Evolutionary conservation across 2,329 filamentous ascomycete genomes (phyloP).

Genomic region (Clonostachys chloroleuca): DNA sequence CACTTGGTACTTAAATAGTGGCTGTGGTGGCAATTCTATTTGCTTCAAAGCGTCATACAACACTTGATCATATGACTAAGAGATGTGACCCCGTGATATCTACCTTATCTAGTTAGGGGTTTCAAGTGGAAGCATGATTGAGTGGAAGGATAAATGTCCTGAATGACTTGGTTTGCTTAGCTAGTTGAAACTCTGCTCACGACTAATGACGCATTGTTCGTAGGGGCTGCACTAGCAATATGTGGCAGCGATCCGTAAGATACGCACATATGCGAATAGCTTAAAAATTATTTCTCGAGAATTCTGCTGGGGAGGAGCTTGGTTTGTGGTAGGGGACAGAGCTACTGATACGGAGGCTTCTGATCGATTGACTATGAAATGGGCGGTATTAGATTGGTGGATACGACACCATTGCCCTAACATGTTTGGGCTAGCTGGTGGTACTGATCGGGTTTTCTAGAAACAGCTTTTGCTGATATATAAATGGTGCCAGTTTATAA

Average conservation of each 20-base stretch:
- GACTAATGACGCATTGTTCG: neutral
- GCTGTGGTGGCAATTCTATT: neutral
- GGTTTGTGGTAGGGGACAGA: too few relatives aligned
- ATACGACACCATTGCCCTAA: neutral
- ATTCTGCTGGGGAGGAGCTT: too few relatives aligned
- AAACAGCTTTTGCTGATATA: neutral
- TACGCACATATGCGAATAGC: neutral
- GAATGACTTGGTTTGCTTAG: neutral
- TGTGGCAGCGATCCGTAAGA: neutral
- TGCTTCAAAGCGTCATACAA: neutral
- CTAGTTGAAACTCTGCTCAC: neutral
- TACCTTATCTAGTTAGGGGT: neutral
- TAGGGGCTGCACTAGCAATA: neutral
- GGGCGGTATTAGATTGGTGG: neutral
- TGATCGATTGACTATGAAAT: neutral
- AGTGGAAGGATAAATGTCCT: conserved; percentile 1
- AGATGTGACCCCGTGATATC: neutral
- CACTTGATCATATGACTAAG: neutral
- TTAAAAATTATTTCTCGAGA: neutral
- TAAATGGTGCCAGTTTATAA: neutral
- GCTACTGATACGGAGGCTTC: neutral
- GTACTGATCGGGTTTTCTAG: neutral
- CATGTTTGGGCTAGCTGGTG: neutral
- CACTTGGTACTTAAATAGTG: neutral
- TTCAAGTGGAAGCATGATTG: conserved; percentile 1